Conservation (phyloP, 805 yeast genomes). For the Nakazawaea populi region DNA sequence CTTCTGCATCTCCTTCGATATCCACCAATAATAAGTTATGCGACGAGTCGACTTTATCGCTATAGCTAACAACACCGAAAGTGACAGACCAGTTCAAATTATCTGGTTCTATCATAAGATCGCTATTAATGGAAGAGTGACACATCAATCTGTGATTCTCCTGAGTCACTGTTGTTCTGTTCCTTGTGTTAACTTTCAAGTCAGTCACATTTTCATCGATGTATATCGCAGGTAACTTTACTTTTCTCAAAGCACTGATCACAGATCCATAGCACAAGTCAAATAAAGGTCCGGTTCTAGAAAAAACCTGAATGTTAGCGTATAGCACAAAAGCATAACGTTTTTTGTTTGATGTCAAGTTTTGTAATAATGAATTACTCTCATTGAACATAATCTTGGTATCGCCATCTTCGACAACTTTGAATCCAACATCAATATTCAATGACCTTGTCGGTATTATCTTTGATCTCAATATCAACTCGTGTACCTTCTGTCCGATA, state of each 20-base stretch:
- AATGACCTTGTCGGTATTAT: constrained; percentile 45
- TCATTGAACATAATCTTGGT: constrained; percentile 42
- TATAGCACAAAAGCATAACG: constrained; percentile 54
- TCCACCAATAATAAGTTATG: constrained; percentile 55
- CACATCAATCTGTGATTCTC: constrained; percentile 51
- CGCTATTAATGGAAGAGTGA: constrained; percentile 36
- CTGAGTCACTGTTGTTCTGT: constrained; percentile 41
- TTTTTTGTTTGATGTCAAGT: constrained; percentile 30
- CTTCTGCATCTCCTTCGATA: constrained; percentile 83
- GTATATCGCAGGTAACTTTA: constrained; percentile 62
- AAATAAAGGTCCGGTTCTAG: constrained; percentile 76
- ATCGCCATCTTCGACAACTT: constrained; percentile 37
- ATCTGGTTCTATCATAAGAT: constrained; percentile 32
- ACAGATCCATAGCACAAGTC: constrained; percentile 73
- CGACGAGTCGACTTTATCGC: constrained; percentile 24
- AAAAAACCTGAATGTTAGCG: constrained; percentile 71
- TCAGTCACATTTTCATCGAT: constrained; percentile 57
- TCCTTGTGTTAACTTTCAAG: constrained; percentile 44
- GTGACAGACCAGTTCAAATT: constrained; percentile 41
- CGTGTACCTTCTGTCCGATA: constrained; percentile 58
- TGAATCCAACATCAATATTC: constrained; percentile 48
- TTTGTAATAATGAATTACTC: constrained; percentile 25
- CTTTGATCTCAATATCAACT: constrained; percentile 52
- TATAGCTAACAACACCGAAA: constrained; percentile 52
- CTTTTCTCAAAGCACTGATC: constrained; percentile 52